Percentiles rank a stretch among this genome's conserved stretches.
phyloP scores from a whole-genome alignment of 768 basidiomycete genomes.

The Trametes cingulata region DNA sequence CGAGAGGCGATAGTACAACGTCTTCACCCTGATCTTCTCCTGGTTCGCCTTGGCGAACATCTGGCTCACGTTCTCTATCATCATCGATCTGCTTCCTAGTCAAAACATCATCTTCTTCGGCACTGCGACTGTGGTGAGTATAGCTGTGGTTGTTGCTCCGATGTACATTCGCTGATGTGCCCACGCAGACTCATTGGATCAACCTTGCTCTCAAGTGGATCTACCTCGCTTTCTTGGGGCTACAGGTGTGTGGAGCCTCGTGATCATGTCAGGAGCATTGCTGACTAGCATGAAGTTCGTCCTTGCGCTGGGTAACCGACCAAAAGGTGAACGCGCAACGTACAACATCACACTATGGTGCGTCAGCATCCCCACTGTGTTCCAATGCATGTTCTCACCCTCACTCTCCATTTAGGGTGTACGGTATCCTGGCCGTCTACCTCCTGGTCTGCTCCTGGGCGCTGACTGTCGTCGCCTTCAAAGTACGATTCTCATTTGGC shows the following conservation, averaged over 20 bases:
- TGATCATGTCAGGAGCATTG: neutral
- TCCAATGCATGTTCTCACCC: constrained; percentile 13
- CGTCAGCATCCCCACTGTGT: constrained; percentile 20
- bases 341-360: constrained; percentile 76
- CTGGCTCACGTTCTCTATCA: constrained; percentile 95
- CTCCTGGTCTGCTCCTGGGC: constrained; percentile 85
- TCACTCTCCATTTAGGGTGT: constrained; percentile 55
- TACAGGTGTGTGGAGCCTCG: constrained; percentile 54
- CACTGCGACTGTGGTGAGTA: constrained; percentile 62
- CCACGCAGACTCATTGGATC: constrained; percentile 79
- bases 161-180: neutral
- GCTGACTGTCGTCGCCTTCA: constrained; percentile 79
- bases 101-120: constrained; percentile 66
- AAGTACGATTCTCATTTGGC: constrained; percentile 42
- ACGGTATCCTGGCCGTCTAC: constrained; percentile 80
- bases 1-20: constrained; percentile 61
- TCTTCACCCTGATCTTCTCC: constrained; percentile 82
- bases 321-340: constrained; percentile 81
- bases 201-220: constrained; percentile 84
- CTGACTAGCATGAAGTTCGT: constrained; percentile 47
- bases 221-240: constrained; percentile 79
- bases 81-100: constrained; percentile 79
- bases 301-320: constrained; percentile 76
- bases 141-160: neutral
- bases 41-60: constrained; percentile 94